Evolutionary conservation across 129 eudicot species (phyloP).

Genomic region (Arctium minus): DNA sequence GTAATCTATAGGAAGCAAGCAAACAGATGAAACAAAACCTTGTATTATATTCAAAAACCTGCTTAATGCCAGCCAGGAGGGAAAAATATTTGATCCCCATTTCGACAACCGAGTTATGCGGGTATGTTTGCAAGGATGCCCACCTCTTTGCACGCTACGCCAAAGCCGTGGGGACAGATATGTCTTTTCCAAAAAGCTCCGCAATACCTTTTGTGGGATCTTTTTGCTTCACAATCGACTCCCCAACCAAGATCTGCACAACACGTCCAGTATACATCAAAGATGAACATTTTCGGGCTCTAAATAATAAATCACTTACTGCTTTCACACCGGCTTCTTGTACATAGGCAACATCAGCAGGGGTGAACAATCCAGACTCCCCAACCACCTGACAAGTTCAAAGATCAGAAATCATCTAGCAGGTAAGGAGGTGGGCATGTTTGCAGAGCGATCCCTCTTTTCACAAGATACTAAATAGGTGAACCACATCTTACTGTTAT

Average conservation of each 20-base stretch:
- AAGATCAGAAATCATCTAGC: neutral
- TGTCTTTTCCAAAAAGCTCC: conserved; percentile 78
- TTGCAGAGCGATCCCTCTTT: neutral
- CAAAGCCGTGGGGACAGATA: conserved; percentile 23
- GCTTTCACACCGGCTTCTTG: conserved; percentile 97
- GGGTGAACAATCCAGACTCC: conserved; percentile 97
- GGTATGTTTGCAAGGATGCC: conserved; percentile 34
- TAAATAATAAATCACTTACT: conserved; percentile 40
- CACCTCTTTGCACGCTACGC: neutral
- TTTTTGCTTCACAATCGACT: conserved; percentile 73
- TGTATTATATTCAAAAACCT: neutral
- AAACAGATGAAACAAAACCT: neutral
- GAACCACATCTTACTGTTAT: conserved; percentile 47
- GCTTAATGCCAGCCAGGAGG: neutral
- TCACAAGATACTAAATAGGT: neutral
- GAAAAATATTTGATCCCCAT: neutral
- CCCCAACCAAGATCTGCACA: conserved; percentile 87
- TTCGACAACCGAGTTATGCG: conserved; percentile 3
- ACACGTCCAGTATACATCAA: neutral
- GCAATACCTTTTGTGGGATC: conserved; percentile 71
- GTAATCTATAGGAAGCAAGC: neutral
- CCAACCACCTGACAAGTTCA: conserved; percentile 74
- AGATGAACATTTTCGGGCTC: conserved; percentile 4
- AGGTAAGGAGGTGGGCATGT: neutral
- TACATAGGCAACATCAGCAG: conserved; percentile 86